Conservation (phyloP, 148 eudicot genomes). For the Heliamphora exappendiculata region DNA sequence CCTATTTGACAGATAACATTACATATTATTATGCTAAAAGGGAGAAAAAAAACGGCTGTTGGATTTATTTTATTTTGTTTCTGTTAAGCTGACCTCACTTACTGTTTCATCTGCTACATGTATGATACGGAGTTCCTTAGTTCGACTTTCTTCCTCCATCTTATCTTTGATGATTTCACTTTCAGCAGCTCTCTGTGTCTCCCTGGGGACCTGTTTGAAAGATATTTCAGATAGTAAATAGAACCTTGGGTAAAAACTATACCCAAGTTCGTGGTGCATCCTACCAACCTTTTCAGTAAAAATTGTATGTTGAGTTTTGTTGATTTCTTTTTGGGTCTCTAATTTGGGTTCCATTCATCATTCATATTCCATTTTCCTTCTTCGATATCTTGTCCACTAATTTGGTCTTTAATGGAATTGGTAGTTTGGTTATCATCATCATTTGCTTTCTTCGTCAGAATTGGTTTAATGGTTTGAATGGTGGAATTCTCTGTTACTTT, state of each 20-base stretch:
- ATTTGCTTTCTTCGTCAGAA: background rate
- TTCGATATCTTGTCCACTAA: background rate
- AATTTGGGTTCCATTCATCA: background rate
- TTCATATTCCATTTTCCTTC: background rate
- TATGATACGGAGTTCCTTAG: background rate
- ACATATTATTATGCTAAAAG: background rate
- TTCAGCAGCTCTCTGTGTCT: conserved; percentile 6
- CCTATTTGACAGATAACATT: conserved; percentile 2
- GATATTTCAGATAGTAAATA: background rate
- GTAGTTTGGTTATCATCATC: background rate
- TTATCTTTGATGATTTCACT: conserved; percentile 5
- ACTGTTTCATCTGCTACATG: conserved; percentile 1
- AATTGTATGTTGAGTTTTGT: background rate
- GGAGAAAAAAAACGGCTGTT: background rate
- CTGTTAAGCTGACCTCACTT: conserved; percentile 11
- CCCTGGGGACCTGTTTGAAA: conserved; percentile 7
- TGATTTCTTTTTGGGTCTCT: background rate
- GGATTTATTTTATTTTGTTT: background rate
- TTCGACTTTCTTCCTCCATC: conserved; percentile 1
- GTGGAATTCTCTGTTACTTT: background rate
- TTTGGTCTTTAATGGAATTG: background rate
- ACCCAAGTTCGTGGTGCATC: background rate
- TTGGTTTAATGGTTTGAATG: background rate
- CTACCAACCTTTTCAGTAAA: background rate
- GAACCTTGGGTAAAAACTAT: background rate